These are phyloP conservation scores for Aspergillus oerlinghausenensis DNA, from an alignment of 2,329 filamentous ascomycete genomes.

Conservation along the genomic window DNA sequence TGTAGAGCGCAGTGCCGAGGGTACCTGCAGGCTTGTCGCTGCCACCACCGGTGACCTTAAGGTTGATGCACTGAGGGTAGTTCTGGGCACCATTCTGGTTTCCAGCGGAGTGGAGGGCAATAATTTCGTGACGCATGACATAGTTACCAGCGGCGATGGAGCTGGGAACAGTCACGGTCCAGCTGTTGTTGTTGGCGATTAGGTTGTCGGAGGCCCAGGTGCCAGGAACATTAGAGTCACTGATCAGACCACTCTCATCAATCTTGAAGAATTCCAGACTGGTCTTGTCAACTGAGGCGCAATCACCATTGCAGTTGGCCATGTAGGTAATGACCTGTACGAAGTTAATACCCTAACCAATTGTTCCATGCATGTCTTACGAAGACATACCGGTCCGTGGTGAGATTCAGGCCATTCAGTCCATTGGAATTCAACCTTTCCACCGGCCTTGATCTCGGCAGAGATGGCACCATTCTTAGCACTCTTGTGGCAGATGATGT, in stretches of 20 bases:
- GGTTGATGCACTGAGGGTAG: constrained; percentile 57
- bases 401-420: constrained; percentile 62
- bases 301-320: constrained; percentile 56
- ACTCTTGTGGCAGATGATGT: constrained; percentile 61
- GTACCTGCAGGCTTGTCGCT: constrained; percentile 45
- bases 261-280: constrained; percentile 62
- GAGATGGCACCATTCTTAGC: constrained; percentile 49
- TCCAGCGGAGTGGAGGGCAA: constrained; percentile 48
- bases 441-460: constrained; percentile 58
- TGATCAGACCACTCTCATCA: constrained; percentile 50
- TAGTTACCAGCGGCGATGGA: constrained; percentile 49
- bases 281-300: constrained; percentile 50
- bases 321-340: constrained; percentile 57
- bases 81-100: constrained; percentile 48
- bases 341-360: background rate
- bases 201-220: constrained; percentile 55
- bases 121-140: constrained; percentile 53
- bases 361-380: background rate
- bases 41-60: constrained; percentile 55
- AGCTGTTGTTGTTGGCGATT: constrained; percentile 50
- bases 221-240: constrained; percentile 40
- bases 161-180: constrained; percentile 46
- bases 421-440: constrained; percentile 58
- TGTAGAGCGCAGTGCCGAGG: constrained; percentile 54
- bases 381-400: constrained; percentile 46